Evolutionary conservation across 2,329 filamentous ascomycete genomes (phyloP), one percentile per base, ranked within the genome.

Genomic region (Emergomyces pasteurianus): DNA sequence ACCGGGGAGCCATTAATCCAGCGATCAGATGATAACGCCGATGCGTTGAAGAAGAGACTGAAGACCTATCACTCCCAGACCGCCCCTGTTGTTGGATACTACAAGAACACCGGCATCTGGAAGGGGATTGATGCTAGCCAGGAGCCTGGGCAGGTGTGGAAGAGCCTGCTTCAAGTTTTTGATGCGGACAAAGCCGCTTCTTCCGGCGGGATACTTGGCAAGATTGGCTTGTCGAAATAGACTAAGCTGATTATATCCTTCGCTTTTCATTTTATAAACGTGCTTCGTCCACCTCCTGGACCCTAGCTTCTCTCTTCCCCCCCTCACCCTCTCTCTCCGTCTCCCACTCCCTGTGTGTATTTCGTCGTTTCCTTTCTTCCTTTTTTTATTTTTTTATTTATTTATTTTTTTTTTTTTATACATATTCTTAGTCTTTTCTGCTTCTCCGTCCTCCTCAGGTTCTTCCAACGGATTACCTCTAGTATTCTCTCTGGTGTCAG

Each of bases 81-180:
- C 40, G 79, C 85, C 52, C 94, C 94, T 23, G 94, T 99, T 57
- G 92, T 96, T 65, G 83, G 86, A 62, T 99, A 99, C 83, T 99
- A 99, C 85, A 89, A 95, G 80, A 90, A 91, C 79, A 95, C 89
- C 57, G 92, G 92, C 68, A 96, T 99, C 81, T 99, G 94, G 94
- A 88, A 87, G 77, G 88, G 88, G 65, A 85, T 99, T 70, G 94
- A 99, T 75, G 94, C 94, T 66, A 95, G 89, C 80, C 91, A 99
- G 81, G 87, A 96, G 79, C 94, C 94, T 23, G 89, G 90, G 55
- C 87, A 92, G 76, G 94, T 99, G 64, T 99, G 94, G 94, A 92
- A 90, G 82, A 90, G 86, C 75, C 80, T 99, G 75, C 81, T 97
- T 65, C 84, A 86, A 70, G 86, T 96, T 69, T 92, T 99, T 72